Base-by-base conservation (phyloP, 768 basidiomycete genomes). In the Amanita polypyramis region DNA sequence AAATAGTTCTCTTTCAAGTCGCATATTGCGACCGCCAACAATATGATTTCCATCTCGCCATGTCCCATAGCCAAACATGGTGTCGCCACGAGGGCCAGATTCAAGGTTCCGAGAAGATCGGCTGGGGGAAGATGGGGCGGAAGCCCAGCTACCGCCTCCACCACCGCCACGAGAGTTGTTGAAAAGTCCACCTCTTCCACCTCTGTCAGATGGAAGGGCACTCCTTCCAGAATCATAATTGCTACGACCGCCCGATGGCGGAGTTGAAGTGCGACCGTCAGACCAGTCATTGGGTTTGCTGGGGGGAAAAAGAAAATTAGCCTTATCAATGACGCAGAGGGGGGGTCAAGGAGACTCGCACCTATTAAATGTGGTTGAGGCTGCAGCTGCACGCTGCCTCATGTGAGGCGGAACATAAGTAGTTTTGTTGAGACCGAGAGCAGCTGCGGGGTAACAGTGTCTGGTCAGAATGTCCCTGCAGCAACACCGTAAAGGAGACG, bases 1-100 rank as follows among this genome's bases (percentile, higher is more conserved):
- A 58, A 85, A 99, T 33, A 99, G 84, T 61, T 97, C 94, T 69
- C 91, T 93, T 71, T 99, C 96, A 56, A 94, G 74, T 56, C 93
- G 83, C 61, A 70, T 68, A 71, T 94, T 96, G 58, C 85, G 81
- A 15, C 72, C 69, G 38, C 92, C 96, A n/a, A 82, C 69, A 51
- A 89, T 65, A 62, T 99, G 96, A 56, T 77, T 74, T 56, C 87
- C 93, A 54, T 96, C 90, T 61, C 76, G 85, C 96, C 96, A 99
- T 30, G 64, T 65, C 39, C 96, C 95, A 56, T 59, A 74, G 43
- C 83, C 82, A 43, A 75, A 71, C 38, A 61, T 51, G 19, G 44
- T 14, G 4, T 45, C 44, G 50, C 80, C 79, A 40, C 80, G 76
- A 29, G 70, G 67, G 50, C 69, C 65, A 23, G 67, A 63, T 17